Base-by-base conservation (phyloP, 257 asterid genomes). In the Jacaranda mimosifolia region DNA sequence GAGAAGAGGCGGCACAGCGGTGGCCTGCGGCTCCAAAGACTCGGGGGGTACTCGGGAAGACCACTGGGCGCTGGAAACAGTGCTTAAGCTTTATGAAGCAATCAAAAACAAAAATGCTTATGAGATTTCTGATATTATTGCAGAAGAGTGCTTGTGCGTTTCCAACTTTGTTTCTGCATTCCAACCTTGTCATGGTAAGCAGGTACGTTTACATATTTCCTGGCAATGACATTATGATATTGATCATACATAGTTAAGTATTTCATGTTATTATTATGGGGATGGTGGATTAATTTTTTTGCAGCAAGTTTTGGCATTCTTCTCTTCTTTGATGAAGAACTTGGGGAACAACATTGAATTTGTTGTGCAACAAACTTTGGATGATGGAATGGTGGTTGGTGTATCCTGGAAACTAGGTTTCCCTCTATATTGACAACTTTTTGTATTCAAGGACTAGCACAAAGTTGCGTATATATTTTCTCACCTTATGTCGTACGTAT, bases 391-490 rank as follows among this genome's bases (percentile, higher is more conserved):
- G 89, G 71, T 69, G 17, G 87, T 91, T 63, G 86, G 82, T 3
- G 87, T 93, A 71, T 75, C 89, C 10, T 93, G 98, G 98, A 79
- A 85, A 83, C 82, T 91, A 86, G 94, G 97, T 92, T 68, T 4
- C 11, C 4, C 7, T 14, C n/a, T 26, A 6, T 10, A 14, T 13
- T 9, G 26, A 19, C 7, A 18, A 21, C 13, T 62, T 15, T 4
- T 12, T 52, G 17, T 52, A 76, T 32, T n/a, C 10, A 18, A 42
- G 19, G 14, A 21, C 65, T 15, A 55, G 9, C 46, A 42, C 32
- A 46, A 13, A 53, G 40, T 59, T 78, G 13, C 48, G 11, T 12
- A 2, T 57, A 32, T 35, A 35, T 11, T 46, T 51, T 57, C 32
- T 6, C 17, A 69, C 1, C 45, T 15, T 18, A 10, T 6, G 1